Evolutionary conservation across 75 land plant genomes (phyloP), one percentile per base, ranked within the genome.

Genomic region (Cunninghamia lanceolata): DNA sequence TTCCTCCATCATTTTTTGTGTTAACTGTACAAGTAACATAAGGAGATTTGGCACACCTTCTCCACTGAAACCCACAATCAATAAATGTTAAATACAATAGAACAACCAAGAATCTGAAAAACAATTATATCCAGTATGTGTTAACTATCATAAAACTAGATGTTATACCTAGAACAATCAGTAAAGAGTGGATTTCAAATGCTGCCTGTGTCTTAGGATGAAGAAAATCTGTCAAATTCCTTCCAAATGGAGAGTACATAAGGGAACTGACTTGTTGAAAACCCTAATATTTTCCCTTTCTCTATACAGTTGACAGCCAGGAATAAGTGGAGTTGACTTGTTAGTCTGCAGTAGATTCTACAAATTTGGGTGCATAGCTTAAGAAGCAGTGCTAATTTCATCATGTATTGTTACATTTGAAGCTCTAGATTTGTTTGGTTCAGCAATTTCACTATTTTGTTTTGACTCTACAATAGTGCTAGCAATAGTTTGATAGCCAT

Each of bases 341-440:
- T 87, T 88, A 71, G 90, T 73, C 39, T 89, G 91, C 52, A 53
- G 54, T 0, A 84, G 78, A 52, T 89, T 92, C 46, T 88, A 90
- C 63, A 85, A 84, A 89, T 39, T 78, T 21, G 84, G 84, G 1
- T 86, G 79, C 40, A 88, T 84, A 15, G 82, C 70, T 71, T 93
- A 82, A 39, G 70, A 84, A 34, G 86, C 17, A 17, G 66, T 32
- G 28, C 87, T 82, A 73, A 86, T 89, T 56, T 94, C 95, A 81
- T 87, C 91, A 80, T 84, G 88, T 38, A 85, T 88, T n/a, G n/a
- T n/a, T 76, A 89, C 88, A 76, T 76, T 76, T 76, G 25, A 13
- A 76, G 42, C 39, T 17, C 40, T 76, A 42, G 79, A 38, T n/a
- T n/a, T n/a, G n/a, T n/a, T n/a, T n/a, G n/a, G n/a, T n/a, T n/a